Evolutionary conservation across 345 rosid genomes (phyloP).

Genomic region (Syzygium oleosum): DNA sequence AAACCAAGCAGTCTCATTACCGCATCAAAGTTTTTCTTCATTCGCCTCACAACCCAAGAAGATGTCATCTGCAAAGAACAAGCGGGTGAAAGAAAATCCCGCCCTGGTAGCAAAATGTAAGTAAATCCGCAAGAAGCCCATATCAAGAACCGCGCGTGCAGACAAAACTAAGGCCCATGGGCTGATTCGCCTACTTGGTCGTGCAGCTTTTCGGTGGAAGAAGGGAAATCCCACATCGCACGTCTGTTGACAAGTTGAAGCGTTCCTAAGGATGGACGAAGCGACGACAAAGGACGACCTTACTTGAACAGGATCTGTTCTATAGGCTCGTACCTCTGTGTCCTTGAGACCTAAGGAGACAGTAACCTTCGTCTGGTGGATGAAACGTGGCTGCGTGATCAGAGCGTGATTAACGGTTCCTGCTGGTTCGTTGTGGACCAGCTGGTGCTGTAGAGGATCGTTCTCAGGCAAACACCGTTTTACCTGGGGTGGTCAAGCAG

Average conservation of each 20-base stretch:
- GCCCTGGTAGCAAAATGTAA: background rate
- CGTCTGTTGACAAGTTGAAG: background rate
- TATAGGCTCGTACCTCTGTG: background rate
- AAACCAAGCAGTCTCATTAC: background rate
- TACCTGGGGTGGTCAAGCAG: background rate
- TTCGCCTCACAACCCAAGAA: background rate
- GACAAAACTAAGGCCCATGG: background rate
- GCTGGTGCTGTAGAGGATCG: background rate
- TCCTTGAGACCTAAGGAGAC: background rate
- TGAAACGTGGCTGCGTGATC: background rate
- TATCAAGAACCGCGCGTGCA: background rate
- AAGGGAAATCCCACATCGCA: background rate
- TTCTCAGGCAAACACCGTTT: background rate
- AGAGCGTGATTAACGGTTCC: constrained; percentile 2
- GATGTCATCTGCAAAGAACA: background rate
- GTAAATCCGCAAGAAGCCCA: background rate
- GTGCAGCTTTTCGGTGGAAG: background rate
- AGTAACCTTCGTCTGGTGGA: background rate
- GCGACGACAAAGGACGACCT: background rate
- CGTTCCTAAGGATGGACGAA: too few species aligned
- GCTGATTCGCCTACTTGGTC: background rate
- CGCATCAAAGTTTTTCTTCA: background rate
- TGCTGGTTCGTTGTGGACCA: background rate
- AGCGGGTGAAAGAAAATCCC: background rate
- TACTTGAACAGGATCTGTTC: constrained; percentile 2